Evolutionary conservation across 2,329 filamentous ascomycete genomes (phyloP).

Genomic region (Alternaria arborescens): DNA sequence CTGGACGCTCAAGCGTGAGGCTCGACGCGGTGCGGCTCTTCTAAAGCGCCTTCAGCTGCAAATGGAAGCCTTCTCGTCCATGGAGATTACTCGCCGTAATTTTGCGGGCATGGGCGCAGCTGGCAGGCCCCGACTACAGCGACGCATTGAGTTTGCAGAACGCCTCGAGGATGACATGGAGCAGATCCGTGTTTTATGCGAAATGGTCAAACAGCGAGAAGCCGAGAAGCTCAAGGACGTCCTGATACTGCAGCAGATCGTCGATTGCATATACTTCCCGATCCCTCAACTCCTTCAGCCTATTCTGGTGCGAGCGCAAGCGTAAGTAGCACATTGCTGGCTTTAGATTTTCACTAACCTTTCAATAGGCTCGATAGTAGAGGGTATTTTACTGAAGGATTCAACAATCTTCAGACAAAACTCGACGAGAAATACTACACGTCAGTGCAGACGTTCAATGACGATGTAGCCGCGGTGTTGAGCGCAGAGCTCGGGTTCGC

Average conservation of each 20-base stretch:
- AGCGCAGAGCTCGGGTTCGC: slow-evolving; percentile 62
- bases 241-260: slow-evolving; percentile 77
- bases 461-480: slow-evolving; percentile 65
- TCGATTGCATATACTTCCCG: slow-evolving; percentile 93
- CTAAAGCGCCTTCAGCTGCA: slow-evolving; percentile 93
- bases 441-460: slow-evolving; percentile 68
- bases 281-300: slow-evolving; percentile 78
- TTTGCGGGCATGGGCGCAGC: slow-evolving; percentile 93
- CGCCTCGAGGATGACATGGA: slow-evolving; percentile 78
- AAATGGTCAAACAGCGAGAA: slow-evolving; percentile 78
- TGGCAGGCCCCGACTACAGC: slow-evolving; percentile 77
- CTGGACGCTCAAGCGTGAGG: slow-evolving; percentile 96
- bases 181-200: slow-evolving; percentile 74
- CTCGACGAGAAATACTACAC: slow-evolving; percentile 66
- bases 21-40: slow-evolving; percentile 86
- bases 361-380: slow-evolving; percentile 56
- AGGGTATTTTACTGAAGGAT: slow-evolving; percentile 62
- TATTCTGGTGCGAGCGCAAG: slow-evolving; percentile 79
- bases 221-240: slow-evolving; percentile 78
- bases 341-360: slow-evolving; percentile 2
- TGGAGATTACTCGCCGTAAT: slow-evolving; percentile 94
- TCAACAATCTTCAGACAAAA: slow-evolving; percentile 62
- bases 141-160: slow-evolving; percentile 89
- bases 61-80: slow-evolving; percentile 95
- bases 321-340: slow-evolving; percentile 67